Conservation (phyloP, 805 yeast genomes). For the Saturnispora ahearnii region DNA sequence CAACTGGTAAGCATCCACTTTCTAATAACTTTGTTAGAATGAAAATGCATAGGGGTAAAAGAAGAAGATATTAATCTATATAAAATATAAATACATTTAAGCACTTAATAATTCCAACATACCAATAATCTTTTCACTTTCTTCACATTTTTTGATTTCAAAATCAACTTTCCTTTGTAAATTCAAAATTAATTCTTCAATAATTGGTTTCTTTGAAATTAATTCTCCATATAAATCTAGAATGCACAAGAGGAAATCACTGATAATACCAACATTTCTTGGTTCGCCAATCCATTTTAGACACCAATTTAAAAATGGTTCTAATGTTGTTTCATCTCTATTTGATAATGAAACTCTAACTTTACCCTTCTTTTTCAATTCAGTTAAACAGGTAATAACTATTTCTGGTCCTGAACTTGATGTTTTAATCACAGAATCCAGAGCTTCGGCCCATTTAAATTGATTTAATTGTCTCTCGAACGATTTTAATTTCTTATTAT, state of each 20-base stretch:
- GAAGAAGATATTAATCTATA: slow-evolving; percentile 6
- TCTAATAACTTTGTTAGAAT: slow-evolving; percentile 29
- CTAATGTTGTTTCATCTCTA: slow-evolving; percentile 72
- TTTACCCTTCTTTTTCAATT: slow-evolving; percentile 82
- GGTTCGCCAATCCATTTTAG: slow-evolving; percentile 68
- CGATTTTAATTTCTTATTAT: slow-evolving; percentile 56
- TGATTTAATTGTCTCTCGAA: slow-evolving; percentile 80
- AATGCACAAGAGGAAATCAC: slow-evolving; percentile 60
- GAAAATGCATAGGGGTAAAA: slow-evolving; percentile 23
- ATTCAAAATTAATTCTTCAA: slow-evolving; percentile 61
- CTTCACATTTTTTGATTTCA: slow-evolving; percentile 74
- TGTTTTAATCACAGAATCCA: slow-evolving; percentile 73
- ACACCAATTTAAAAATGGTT: slow-evolving; percentile 83
- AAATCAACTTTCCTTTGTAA: slow-evolving; percentile 51
- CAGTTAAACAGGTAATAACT: slow-evolving; percentile 75
- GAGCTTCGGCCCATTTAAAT: slow-evolving; percentile 88
- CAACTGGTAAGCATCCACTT: slow-evolving; percentile 21
- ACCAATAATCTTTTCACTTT: slow-evolving; percentile 84
- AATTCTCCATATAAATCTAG: slow-evolving; percentile 69
- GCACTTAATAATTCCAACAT: slow-evolving; percentile 80
- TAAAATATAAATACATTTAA: slow-evolving; percentile 19
- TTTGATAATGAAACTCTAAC: slow-evolving; percentile 70
- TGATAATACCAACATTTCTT: slow-evolving; percentile 51
- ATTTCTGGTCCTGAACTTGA: slow-evolving; percentile 67
- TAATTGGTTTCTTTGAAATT: slow-evolving; percentile 64